Base-by-base conservation (phyloP, 2,329 filamentous ascomycete genomes). In the Zymoseptoria ardabiliae region DNA sequence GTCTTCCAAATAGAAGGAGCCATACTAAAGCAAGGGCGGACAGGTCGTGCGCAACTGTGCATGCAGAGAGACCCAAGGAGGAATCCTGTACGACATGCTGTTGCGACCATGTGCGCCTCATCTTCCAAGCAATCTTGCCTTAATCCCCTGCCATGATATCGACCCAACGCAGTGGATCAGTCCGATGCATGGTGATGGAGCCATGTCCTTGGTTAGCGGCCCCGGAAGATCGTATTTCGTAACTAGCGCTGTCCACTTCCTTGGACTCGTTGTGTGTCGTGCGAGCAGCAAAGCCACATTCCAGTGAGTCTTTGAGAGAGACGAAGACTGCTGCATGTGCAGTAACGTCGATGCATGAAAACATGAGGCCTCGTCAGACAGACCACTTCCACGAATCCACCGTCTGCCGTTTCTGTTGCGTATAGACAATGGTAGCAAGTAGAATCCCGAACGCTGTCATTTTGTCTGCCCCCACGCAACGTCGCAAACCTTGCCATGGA, bases 141-240 rank as follows among this genome's bases (percentile, higher is more conserved):
- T n/a, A n/a, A n/a, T n/a, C n/a, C n/a, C 35, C 35, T 41, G 35
- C 35, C 17, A 17, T 17, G 3, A 17, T 17, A 13, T 41, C 11
- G 35, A 41, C 35, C 35, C 35, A 17, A 41, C 35, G 17, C 35
- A 41, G 35, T 41, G 35, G 35, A 41, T 41, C 35, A 41, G 11
- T 41, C 10, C 35, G 35, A 41, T 41, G 35, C 35, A 41, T 41
- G 35, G 3, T 11, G 35, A 41, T 17, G 35, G 35, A 41, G 35
- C 35, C 35, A 41, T 41, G 35, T 41, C 35, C 2, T 41, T 17
- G 35, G 57, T 13, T 35, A 17, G 49, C 25, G 55, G 58, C 62
- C 58, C 58, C 61, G 56, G 60, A 49, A 54, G 58, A 64, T 64
- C 58, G 58, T 48, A 60, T 63, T 63, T 63, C 59, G 62, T 53